Conservation (phyloP, 495 filamentous ascomycete genomes). For the Penicillium taxi region DNA sequence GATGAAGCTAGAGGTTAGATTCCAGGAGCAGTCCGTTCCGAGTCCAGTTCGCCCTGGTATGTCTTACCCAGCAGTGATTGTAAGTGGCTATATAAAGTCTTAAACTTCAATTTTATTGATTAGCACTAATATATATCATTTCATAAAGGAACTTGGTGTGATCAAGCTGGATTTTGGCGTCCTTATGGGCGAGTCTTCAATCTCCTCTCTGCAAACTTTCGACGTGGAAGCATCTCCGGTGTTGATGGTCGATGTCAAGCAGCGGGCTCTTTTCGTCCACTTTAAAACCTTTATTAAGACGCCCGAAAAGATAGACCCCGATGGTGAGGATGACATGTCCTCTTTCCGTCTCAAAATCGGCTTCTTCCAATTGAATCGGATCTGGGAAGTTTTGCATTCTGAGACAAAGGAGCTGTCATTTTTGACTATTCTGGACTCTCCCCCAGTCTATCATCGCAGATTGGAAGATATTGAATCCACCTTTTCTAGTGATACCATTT, state of each 20-base stretch:
- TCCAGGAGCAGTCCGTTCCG: conserved; percentile 1
- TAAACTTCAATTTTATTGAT: not conserved
- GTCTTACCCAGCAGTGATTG: conserved; percentile 23
- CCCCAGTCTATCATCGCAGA: conserved; percentile 59
- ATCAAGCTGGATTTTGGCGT: conserved; percentile 28
- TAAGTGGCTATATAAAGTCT: conserved; percentile 19
- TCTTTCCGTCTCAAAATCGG: conserved; percentile 51
- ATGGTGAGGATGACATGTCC: conserved; percentile 9
- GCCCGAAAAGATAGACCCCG: too few species aligned
- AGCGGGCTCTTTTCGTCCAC: conserved; percentile 18
- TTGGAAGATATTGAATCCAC: conserved; percentile 29
- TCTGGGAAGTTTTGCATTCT: conserved; percentile 40
- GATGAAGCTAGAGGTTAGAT: not conserved
- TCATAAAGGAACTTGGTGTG: conserved; percentile 21
- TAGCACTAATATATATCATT: not conserved
- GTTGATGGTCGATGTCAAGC: conserved; percentile 22
- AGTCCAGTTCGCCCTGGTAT: conserved; percentile 25
- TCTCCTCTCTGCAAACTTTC: conserved; percentile 26
- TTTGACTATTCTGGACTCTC: conserved; percentile 53
- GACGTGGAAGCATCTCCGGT: conserved; percentile 3
- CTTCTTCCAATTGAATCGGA: conserved; percentile 51
- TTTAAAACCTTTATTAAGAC: conserved; percentile 19
- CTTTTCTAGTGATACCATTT: conserved; percentile 39
- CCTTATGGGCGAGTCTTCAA: conserved; percentile 17
- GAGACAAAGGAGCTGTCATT: conserved; percentile 32